Conservation (phyloP, 768 basidiomycete genomes). For the Lanmaoa rubissima region DNA sequence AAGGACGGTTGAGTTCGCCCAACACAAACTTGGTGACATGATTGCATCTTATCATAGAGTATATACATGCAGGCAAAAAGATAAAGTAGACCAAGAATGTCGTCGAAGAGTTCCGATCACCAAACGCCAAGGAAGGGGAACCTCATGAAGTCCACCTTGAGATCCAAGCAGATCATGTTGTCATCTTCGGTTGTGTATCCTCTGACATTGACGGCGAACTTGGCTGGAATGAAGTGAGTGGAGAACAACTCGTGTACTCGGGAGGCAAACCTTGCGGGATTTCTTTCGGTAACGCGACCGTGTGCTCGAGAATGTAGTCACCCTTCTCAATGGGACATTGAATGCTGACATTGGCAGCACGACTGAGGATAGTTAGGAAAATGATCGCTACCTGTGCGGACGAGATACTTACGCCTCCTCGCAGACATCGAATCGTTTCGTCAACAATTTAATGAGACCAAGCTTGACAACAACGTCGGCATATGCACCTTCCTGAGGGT, state of each 20-base stretch:
- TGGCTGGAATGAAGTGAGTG: constrained; percentile 52
- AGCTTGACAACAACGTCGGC: constrained; percentile 91
- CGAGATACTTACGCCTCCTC: constrained; percentile 79
- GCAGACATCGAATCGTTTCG: constrained; percentile 84
- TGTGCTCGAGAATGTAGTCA: constrained; percentile 71
- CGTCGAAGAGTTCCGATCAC: constrained; percentile 20
- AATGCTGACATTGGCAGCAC: constrained; percentile 68
- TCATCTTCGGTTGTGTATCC: constrained; percentile 74
- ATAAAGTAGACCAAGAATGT: not conserved
- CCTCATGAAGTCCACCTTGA: constrained; percentile 76
- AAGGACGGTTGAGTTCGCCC: not conserved
- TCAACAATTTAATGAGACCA: constrained; percentile 87
- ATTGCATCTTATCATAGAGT: not conserved
- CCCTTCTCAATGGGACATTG: constrained; percentile 84
- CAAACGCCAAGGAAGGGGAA: constrained; percentile 25
- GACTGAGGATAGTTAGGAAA: constrained; percentile 41
- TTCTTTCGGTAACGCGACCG: constrained; percentile 84
- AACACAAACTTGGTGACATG: not conserved
- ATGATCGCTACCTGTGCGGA: not conserved
- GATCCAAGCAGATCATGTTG: constrained; percentile 74
- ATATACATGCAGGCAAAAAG: constrained; percentile 3
- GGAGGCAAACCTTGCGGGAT: constrained; percentile 69
- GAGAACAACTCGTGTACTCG: not conserved
- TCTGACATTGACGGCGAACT: constrained; percentile 67
- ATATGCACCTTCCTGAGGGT: constrained; percentile 80